These are phyloP conservation scores for Periconia macrospinosa DNA, from an alignment of 2,329 filamentous ascomycete species.

Conservation along the genomic window DNA sequence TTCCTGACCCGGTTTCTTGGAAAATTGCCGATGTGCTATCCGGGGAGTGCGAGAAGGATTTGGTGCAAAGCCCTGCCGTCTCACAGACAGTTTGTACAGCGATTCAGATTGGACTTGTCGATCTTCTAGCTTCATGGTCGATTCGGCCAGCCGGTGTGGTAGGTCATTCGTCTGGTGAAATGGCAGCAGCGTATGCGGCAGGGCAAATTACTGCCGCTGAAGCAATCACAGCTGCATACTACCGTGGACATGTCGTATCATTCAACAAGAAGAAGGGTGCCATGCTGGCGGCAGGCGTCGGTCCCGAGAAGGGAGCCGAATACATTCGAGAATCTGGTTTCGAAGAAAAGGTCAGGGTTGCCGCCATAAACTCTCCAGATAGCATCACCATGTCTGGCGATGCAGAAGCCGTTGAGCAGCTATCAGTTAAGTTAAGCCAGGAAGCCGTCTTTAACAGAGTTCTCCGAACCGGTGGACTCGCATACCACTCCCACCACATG, in stretches of 20 bases:
- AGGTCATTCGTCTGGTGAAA: constrained; percentile 32
- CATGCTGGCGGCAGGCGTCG: constrained; percentile 28
- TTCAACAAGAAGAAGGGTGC: constrained; percentile 12
- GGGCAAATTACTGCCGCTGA: constrained; percentile 18
- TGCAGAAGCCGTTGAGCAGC: neutral
- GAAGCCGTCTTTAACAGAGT: constrained; percentile 11
- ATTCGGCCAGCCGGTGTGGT: constrained; percentile 7
- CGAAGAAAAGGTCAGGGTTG: constrained; percentile 15
- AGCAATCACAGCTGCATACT: constrained; percentile 23
- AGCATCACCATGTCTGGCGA: constrained; percentile 28
- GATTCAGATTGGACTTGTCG: constrained; percentile 24
- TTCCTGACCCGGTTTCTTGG: neutral
- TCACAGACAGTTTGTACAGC: constrained; percentile 27
- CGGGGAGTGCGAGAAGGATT: neutral
- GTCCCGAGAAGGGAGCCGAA: neutral
- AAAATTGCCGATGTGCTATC: neutral
- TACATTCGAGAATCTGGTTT: constrained; percentile 8
- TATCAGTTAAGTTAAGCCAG: neutral
- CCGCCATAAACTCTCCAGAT: constrained; percentile 22
- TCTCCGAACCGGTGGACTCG: constrained; percentile 19
- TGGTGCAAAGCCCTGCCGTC: constrained; percentile 12
- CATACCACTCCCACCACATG: constrained; percentile 36
- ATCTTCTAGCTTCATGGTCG: constrained; percentile 17
- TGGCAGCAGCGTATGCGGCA: constrained; percentile 24
- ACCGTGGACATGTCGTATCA: constrained; percentile 13